Conservation (phyloP, 306 rosid genomes). For the Glycyrrhiza uralensis region DNA sequence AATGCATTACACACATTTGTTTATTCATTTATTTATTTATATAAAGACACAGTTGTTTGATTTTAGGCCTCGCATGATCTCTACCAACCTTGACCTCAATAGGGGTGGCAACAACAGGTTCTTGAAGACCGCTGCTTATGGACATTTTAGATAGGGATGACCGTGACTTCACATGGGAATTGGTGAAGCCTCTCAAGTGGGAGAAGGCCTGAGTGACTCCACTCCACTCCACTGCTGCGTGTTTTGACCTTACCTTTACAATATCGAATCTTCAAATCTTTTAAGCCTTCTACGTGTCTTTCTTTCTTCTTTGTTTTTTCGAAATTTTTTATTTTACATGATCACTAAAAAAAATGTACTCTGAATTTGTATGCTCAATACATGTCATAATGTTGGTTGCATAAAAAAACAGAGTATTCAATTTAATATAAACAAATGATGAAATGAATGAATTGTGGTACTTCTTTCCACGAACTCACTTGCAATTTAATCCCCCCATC, state of each 20-base stretch:
- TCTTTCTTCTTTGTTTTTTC: not conserved
- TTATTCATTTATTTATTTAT: too few relatives aligned
- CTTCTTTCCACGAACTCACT: not conserved
- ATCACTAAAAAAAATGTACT: not conserved
- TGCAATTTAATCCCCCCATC: too few relatives aligned
- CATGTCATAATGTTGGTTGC: not conserved
- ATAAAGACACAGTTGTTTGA: too few relatives aligned
- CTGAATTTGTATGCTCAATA: not conserved
- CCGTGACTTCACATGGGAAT: conserved; percentile 87
- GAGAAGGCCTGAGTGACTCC: conserved; percentile 65
- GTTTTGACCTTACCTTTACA: not conserved
- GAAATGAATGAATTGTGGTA: too few relatives aligned
- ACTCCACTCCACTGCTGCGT: not conserved
- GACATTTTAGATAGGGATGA: conserved; percentile 89
- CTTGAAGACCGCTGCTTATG: conserved; percentile 92
- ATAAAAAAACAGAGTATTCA: not conserved
- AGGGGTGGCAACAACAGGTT: conserved; percentile 85
- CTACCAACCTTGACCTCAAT: conserved; percentile 75
- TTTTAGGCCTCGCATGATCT: conserved; percentile 90
- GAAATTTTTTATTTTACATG: not conserved
- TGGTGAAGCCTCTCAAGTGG: conserved; percentile 82
- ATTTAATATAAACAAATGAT: too few relatives aligned
- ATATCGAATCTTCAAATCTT: not conserved
- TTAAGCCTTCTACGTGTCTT: not conserved
- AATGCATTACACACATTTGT: too few relatives aligned